phyloP scores from a whole-genome alignment of 1,139 yeast species.

The Taphrina deformans region DNA sequence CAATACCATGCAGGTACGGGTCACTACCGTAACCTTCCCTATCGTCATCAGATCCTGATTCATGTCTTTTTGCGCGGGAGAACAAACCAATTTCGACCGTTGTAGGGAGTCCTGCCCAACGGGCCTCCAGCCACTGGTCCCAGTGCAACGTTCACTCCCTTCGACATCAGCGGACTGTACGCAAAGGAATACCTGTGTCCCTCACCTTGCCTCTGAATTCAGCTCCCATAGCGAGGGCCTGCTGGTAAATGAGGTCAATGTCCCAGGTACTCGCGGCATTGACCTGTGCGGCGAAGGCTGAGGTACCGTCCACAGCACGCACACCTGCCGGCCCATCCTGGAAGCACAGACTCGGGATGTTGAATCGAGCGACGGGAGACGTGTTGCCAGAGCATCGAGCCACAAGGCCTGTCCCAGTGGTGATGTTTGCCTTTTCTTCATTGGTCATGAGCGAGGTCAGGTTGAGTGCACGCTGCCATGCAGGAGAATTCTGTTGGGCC shows the following conservation, averaged over 20 bases:
- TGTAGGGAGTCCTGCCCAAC: slow-evolving; percentile 60
- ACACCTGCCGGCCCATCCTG: slow-evolving; percentile 61
- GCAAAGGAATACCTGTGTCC: not conserved
- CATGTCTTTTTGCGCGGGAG: not conserved
- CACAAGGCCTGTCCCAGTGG: slow-evolving; percentile 68
- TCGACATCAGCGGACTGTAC: not conserved
- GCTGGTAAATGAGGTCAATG: slow-evolving; percentile 48
- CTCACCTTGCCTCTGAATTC: slow-evolving; percentile 53
- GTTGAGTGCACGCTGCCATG: not conserved
- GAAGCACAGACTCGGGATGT: slow-evolving; percentile 48
- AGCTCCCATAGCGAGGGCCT: slow-evolving; percentile 53
- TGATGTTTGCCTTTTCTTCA: slow-evolving; percentile 60
- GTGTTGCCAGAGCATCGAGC: slow-evolving; percentile 61
- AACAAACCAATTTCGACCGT: slow-evolving; percentile 57
- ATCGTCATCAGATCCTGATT: not conserved
- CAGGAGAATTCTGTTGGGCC: not conserved
- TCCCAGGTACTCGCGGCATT: slow-evolving; percentile 52
- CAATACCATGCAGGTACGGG: slow-evolving; percentile 57
- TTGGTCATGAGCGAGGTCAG: slow-evolving; percentile 1
- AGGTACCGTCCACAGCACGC: slow-evolving; percentile 57
- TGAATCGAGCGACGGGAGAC: slow-evolving; percentile 51
- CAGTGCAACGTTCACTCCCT: slow-evolving; percentile 52
- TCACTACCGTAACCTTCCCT: slow-evolving; percentile 62
- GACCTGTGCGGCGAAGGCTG: slow-evolving; percentile 57
- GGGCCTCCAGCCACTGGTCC: slow-evolving; percentile 55